Conservation (phyloP, 179 eudicot species). For the Dionaea muscipula region DNA sequence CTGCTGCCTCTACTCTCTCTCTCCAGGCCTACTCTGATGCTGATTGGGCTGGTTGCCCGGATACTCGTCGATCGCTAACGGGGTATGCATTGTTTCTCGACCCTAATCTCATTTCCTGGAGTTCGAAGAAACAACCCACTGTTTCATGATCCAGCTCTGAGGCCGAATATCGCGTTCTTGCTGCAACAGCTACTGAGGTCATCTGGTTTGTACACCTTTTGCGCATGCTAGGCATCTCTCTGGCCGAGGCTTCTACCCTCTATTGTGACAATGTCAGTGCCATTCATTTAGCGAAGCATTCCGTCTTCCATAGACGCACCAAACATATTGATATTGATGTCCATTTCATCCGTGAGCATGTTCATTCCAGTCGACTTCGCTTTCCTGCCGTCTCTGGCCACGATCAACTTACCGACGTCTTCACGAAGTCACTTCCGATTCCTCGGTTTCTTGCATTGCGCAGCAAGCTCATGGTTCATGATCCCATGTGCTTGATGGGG, state of each 20-base stretch:
- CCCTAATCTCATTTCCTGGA: neutral
- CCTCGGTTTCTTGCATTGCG: neutral
- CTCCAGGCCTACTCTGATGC: conserved; percentile 2
- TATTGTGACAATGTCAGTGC: neutral
- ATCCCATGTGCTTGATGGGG: too few species aligned
- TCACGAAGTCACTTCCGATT: too few species aligned
- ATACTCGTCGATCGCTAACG: neutral
- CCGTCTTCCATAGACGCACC: neutral
- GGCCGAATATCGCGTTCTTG: neutral
- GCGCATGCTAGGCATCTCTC: neutral
- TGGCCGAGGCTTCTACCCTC: neutral
- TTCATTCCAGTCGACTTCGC: neutral
- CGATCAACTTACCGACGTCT: too few species aligned
- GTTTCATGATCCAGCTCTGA: neutral
- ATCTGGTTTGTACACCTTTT: neutral
- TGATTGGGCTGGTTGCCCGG: neutral
- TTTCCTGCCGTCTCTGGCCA: neutral
- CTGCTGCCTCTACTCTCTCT: too few species aligned
- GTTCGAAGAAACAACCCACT: neutral
- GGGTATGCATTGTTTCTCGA: neutral
- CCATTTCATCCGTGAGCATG: neutral
- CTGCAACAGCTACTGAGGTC: neutral
- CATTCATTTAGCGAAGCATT: neutral
- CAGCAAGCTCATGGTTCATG: too few species aligned
- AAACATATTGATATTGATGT: neutral